Evolutionary conservation across 352 stramenopile genomes (phyloP).

Genomic region (Globisporangium nagaii): DNA sequence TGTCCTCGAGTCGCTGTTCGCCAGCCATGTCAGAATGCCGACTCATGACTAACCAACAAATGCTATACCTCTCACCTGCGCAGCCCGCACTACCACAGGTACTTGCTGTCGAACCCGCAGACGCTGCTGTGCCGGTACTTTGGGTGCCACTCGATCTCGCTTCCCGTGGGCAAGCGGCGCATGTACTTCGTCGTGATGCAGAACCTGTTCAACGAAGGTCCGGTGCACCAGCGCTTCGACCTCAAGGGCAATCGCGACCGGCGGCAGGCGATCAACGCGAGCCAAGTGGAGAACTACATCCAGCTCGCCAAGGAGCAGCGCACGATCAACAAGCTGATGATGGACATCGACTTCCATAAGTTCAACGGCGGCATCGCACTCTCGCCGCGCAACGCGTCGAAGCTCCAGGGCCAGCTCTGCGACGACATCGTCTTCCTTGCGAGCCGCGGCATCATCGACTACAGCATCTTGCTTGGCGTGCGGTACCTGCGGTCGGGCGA

Average conservation of each 20-base stretch:
- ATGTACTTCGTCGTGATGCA: conserved; percentile 90
- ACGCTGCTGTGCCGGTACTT: conserved; percentile 80
- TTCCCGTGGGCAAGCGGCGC: conserved; percentile 72
- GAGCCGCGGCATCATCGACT: conserved; percentile 81
- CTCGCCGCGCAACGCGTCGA: conserved; percentile 30
- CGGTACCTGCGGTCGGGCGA: conserved; percentile 33
- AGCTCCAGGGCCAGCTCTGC: conserved; percentile 62
- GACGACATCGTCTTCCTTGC: conserved; percentile 81
- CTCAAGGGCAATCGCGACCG: conserved; percentile 79
- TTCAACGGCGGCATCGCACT: conserved; percentile 57
- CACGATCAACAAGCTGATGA: conserved; percentile 67
- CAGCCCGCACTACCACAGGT: conserved; percentile 71
- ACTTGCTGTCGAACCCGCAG: conserved; percentile 66
- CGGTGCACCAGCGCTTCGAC: conserved; percentile 78
- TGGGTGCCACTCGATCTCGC: conserved; percentile 80
- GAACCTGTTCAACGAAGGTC: conserved; percentile 76
- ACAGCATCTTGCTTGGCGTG: conserved; percentile 76
- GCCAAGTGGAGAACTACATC: conserved; percentile 58
- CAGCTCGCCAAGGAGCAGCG: conserved; percentile 52
- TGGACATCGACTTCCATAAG: conserved; percentile 86
- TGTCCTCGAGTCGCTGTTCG: no score
- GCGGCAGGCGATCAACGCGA: conserved; percentile 58
- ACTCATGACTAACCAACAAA: not conserved
- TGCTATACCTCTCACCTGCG: not conserved
- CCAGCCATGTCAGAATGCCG: not conserved